Evolutionary conservation across 805 yeast species (phyloP), one percentile per base, ranked within the genome.

Genomic region (Candida michaelii): DNA sequence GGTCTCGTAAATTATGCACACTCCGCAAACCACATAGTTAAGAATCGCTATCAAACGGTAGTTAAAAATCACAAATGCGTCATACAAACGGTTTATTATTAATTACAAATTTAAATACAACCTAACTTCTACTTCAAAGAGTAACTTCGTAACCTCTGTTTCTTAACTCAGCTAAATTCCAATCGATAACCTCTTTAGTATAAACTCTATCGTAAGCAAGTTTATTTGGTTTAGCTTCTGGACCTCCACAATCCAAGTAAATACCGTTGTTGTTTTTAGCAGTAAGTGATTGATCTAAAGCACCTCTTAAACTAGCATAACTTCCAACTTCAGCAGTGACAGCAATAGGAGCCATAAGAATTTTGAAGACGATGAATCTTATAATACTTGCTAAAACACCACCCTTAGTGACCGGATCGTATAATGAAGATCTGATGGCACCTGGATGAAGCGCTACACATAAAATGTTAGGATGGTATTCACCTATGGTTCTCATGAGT

Each of bases 381-480:
- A n/a, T 21, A 43, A 46, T 6, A 34, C 8, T n/a, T n/a, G n/a
- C n/a, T n/a, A n/a, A n/a, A n/a, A n/a, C n/a, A n/a, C n/a, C n/a
- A n/a, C n/a, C n/a, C n/a, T n/a, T n/a, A n/a, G n/a, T n/a, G n/a
- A n/a, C n/a, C n/a, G n/a, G n/a, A n/a, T n/a, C n/a, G n/a, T n/a
- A 67, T 19, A 69, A 55, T 23, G 52, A 63, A 2, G 74, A 66
- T 5, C 55, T 61, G 13, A 63, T 45, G 34, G 68, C 54, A 1
- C 74, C 74, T 1, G 74, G 74, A 39, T 69, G 74, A 2, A 65
- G 61, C 0, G 73, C 48, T n/a, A 64, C 43, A 5, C 57, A 51
- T 21, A 65, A 47, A 8, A 68, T 60, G n/a, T 59, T 50, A 4
- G 70, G 69, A 43, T 60, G 45, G 18, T 50, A 45, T 24, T 47